Base-by-base conservation (phyloP, 2,329 filamentous ascomycete genomes). In the Stachybotrys chlorohalonatus region DNA sequence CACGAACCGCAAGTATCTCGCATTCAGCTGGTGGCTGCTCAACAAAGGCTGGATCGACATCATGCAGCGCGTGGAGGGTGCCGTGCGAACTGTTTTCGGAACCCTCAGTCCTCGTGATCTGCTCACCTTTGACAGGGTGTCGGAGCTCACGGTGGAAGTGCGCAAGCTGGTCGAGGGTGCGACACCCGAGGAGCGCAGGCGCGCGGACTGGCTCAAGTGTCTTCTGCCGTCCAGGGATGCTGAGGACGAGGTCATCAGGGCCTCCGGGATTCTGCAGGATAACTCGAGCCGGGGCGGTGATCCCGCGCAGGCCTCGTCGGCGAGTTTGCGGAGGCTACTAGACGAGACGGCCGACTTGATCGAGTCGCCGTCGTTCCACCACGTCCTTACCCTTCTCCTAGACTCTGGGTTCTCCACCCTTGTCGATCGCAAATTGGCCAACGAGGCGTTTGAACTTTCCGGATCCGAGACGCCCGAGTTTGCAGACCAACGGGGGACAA, bases 11-110 rank as follows among this genome's bases (percentile, higher is more conserved):
- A 89, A 89, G 66, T 99, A 97, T 67, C 78, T 99, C 51, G 95
- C 92, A 47, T 95, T 97, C 69, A 96, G 90, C 72, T 99, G 94
- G 94, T 99, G 93, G 92, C 75, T 99, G 50, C 78, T 99, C 51
- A 93, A 99, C 72, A 84, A 84, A 60, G 94, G 94, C 48, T 97
- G 91, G 85, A 83, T 85, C 60, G 84, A 91, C 55, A 75, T 97
- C 55, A 87, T 91, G 80, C 78, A 84, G 55, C 87, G 86, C 59
- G 92, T 99, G 51, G 85, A 91, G 66, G 75, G 77, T n/a, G 91
- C 91, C 5, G 94, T 99, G 30, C 86, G 87, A 62, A 87, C 95
- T 53, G 88, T 93, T 30, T 97, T 96, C 70, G 90, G 90, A n/a
- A 79, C 83, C 58, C 76, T 96, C 52, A 96, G 91, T 68, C 92